Conservation (phyloP, 441 rosid genomes). For the Daphne laureola region DNA sequence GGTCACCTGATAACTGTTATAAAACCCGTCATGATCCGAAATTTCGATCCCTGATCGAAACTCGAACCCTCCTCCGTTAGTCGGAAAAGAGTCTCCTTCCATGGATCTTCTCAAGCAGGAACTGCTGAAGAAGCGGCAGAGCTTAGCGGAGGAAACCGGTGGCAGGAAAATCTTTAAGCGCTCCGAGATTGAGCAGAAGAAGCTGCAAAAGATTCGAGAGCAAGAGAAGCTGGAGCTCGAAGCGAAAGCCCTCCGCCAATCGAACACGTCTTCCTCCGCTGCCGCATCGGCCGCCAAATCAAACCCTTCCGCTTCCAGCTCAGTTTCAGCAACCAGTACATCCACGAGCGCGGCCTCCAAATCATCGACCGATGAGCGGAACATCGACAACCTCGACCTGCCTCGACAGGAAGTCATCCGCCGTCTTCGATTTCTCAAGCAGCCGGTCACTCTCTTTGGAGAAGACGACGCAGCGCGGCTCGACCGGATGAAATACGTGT, state of each 20-base stretch:
- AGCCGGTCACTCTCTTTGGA: slow-evolving; percentile 62
- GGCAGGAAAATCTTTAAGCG: slow-evolving; percentile 56
- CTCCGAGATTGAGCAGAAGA: slow-evolving; percentile 58
- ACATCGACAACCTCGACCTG: slow-evolving; percentile 55
- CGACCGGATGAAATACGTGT: slow-evolving; percentile 47
- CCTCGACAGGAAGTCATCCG: slow-evolving; percentile 58
- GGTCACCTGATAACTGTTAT: too few relatives aligned
- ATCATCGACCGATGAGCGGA: slow-evolving; percentile 49
- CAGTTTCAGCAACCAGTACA: slow-evolving; percentile 20
- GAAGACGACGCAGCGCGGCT: slow-evolving; percentile 61
- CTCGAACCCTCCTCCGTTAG: too few relatives aligned
- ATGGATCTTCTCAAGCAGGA: slow-evolving; percentile 62
- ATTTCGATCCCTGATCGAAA: too few relatives aligned
- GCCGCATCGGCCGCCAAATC: slow-evolving; percentile 14
- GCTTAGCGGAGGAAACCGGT: slow-evolving; percentile 45
- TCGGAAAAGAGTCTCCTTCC: slow-evolving; percentile 14
- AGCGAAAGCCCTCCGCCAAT: slow-evolving; percentile 45
- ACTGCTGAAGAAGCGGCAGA: slow-evolving; percentile 51
- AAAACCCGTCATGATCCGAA: too few relatives aligned
- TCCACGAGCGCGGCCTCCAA: slow-evolving; percentile 29
- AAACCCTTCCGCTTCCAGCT: slow-evolving; percentile 12
- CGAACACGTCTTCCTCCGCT: slow-evolving; percentile 19
- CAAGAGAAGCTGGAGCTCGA: slow-evolving; percentile 55
- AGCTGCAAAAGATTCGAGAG: slow-evolving; percentile 57
- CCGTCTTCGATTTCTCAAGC: slow-evolving; percentile 58